Conservation (phyloP, 768 basidiomycete genomes). For the Suillus variegatus region DNA sequence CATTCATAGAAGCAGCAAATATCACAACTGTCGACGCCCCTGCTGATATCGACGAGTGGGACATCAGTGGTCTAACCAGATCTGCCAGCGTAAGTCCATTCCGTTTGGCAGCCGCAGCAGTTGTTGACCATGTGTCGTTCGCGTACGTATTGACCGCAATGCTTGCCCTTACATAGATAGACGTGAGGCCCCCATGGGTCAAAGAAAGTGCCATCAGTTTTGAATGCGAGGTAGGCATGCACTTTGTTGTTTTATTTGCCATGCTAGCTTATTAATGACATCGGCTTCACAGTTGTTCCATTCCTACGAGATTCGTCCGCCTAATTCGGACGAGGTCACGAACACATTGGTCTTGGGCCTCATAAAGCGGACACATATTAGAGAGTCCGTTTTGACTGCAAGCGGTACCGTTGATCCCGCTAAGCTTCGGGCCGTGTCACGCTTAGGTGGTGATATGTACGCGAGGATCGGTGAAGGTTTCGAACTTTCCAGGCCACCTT, state of each 20-base stretch:
- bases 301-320: conserved; percentile 47
- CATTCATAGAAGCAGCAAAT: conserved; percentile 60
- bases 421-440: conserved; percentile 49
- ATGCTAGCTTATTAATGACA: conserved; percentile 18
- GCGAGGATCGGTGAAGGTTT: conserved; percentile 48
- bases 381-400: conserved; percentile 48
- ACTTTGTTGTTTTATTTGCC: conserved; percentile 7
- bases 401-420: conserved; percentile 44
- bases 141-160: conserved; percentile 11
- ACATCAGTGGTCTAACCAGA: conserved; percentile 57
- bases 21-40: conserved; percentile 57
- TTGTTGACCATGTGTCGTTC: conserved; percentile 13
- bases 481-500: conserved; percentile 43
- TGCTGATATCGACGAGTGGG: conserved; percentile 56
- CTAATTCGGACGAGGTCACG: conserved; percentile 37
- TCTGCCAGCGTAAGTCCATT: conserved; percentile 48
- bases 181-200: conserved; percentile 54
- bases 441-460: conserved; percentile 60
- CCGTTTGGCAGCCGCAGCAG: conserved; percentile 7
- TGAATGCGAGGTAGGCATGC: conserved; percentile 59
- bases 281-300: conserved; percentile 46
- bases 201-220: conserved; percentile 58
- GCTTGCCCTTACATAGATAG: conserved; percentile 33
- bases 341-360: conserved; percentile 53
- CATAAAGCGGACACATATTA: conserved; percentile 55